Base-by-base conservation (phyloP, 768 basidiomycete species). In the Hydnomerulius pinastri region DNA sequence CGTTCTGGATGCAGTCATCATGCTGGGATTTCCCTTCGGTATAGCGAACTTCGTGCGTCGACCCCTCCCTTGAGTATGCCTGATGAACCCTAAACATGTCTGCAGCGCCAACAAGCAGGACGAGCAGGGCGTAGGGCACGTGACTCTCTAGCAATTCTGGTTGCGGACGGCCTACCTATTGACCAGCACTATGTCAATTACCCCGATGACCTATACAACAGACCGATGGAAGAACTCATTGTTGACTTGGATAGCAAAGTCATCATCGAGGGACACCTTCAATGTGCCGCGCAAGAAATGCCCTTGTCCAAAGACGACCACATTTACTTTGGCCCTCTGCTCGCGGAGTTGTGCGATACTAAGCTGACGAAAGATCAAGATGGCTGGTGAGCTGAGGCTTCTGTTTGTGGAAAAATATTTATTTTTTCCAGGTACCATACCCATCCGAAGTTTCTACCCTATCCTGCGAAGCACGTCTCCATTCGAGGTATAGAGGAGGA, bases 271-370 rank as follows among this genome's bases (percentile, higher is more conserved):
- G 86, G 82, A 5, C 92, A 94, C 62, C 66, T 95, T 11, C 93
- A 95, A 63, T 96, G 92, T 56, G 93, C 92, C 15, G 90, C 82
- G 0, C 75, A 85, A 47, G 93, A 95, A 68, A 87, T 96, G 81
- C 92, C 92, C 0, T 57, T 94, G 20, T 81, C 79, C 15, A 54
- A 68, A 0, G 81, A 80, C 12, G 93, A 94, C 54, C 72, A 74
- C 28, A 58, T 66, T 15, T 95, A 86, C 70, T 96, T 96, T 61
- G 92, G 90, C 6, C 75, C 80, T 4, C 60, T 70, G 40, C 74
- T 84, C 43, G 70, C 71, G 12, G 73, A 78, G 32, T 62, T 94
- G 15, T 92, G 90, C 59, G 73, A 83, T 37, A 68, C 73, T 4
- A 74, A 77, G 27, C 74, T 96, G 4, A 65, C 70, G 11, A 79